These are phyloP conservation scores for grape (Vitis vinifera) DNA, from an alignment of 164 flowering plant genomes.

Conservation along the genomic window ASM3070453v1 NC_081818.1:5785001-5785500, in stretches of 20 bases:
- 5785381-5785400: background rate
- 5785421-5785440: background rate
- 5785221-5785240: background rate
- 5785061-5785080: background rate
- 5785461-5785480: background rate
- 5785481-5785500: background rate
- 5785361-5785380: conserved; percentile 35
- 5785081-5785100: background rate
- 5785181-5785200: background rate
- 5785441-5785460: background rate
- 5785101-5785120: too few species aligned
- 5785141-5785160: too few species aligned
- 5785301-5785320: conserved; percentile 39
- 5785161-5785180: background rate
- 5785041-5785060: too few species aligned
- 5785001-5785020: conserved; percentile 30
- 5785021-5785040: background rate
- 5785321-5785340: conserved; percentile 39
- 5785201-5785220: background rate
- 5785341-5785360: conserved; percentile 31
- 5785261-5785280: conserved; percentile 43
- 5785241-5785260: background rate
- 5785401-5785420: background rate
- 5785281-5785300: conserved; percentile 55
- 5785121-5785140: too few species aligned